A percentile compares a stretch with the other conserved stretches of the same genome.
Conservation (phyloP, 768 basidiomycete species). For the Boletus rufocinnamomeus region DNA sequence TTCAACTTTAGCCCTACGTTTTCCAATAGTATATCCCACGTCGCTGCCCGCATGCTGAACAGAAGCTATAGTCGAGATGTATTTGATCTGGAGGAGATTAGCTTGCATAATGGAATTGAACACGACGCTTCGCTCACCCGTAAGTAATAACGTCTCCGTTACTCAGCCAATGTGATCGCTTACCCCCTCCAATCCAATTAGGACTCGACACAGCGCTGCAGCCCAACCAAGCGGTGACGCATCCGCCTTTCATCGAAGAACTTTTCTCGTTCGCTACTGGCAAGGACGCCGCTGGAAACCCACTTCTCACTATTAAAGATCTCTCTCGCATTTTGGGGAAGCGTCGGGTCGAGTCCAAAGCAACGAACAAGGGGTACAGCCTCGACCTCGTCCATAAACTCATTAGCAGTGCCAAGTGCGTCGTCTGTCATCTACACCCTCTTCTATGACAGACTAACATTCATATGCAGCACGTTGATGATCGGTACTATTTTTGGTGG, state of each 20-base stretch:
- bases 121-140: slow-evolving; percentile 23
- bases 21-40: slow-evolving; percentile 61
- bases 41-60: slow-evolving; percentile 56
- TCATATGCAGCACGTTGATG: neutral
- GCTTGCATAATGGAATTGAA: neutral
- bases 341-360: slow-evolving; percentile 58
- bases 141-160: slow-evolving; percentile 11
- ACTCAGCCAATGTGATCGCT: neutral
- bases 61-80: slow-evolving; percentile 57
- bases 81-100: slow-evolving; percentile 56
- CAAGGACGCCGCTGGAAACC: slow-evolving; percentile 48
- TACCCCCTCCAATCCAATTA: slow-evolving; percentile 25
- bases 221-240: slow-evolving; percentile 54
- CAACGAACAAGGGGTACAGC: slow-evolving; percentile 57
- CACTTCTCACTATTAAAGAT: slow-evolving; percentile 57
- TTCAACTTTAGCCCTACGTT: slow-evolving; percentile 74
- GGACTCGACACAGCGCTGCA: slow-evolving; percentile 53
- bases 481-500: slow-evolving; percentile 61
- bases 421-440: slow-evolving; percentile 2
- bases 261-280: slow-evolving; percentile 62
- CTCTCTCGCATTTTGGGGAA: slow-evolving; percentile 57
- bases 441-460: neutral
- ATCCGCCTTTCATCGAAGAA: slow-evolving; percentile 53
- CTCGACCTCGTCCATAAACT: slow-evolving; percentile 52
- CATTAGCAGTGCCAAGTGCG: slow-evolving; percentile 70